These are phyloP conservation scores for Saturnispora saitoi DNA, from an alignment of 805 yeast species.

Conservation along the genomic window DNA sequence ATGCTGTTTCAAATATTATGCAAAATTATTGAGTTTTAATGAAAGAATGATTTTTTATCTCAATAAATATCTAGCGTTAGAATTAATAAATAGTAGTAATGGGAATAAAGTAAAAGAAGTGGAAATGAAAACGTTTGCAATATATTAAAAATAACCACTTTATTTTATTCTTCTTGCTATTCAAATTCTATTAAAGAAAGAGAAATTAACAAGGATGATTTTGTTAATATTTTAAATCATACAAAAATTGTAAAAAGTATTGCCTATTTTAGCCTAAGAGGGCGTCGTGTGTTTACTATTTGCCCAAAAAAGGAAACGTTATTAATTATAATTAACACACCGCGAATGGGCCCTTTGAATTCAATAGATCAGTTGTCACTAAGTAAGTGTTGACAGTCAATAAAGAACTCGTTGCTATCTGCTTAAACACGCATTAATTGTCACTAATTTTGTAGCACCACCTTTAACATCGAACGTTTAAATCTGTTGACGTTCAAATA, in stretches of 20 bases:
- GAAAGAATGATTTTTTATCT: background rate
- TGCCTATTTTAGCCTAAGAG: background rate
- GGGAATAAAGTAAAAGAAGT: conserved; percentile 16
- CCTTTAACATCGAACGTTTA: no score
- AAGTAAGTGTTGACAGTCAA: no score
- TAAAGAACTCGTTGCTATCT: no score
- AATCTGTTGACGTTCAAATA: no score
- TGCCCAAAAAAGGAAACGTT: conserved; percentile 14
- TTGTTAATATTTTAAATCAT: background rate
- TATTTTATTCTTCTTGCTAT: background rate
- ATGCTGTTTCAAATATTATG: background rate
- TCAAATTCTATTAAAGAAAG: background rate
- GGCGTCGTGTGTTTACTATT: conserved; percentile 11
- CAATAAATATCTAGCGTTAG: background rate
- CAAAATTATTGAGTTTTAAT: background rate
- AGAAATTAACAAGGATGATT: background rate
- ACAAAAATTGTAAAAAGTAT: background rate
- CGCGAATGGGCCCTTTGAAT: no score
- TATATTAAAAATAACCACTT: no score
- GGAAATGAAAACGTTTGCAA: conserved; percentile 16
- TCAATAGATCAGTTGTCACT: no score
- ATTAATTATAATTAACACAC: background rate
- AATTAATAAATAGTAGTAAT: background rate
- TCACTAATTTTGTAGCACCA: no score
- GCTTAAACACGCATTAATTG: no score